These are phyloP conservation scores for Singerocomus inundabilis DNA, from an alignment of 1,284 basidiomycete species.

Conservation along the genomic window DNA sequence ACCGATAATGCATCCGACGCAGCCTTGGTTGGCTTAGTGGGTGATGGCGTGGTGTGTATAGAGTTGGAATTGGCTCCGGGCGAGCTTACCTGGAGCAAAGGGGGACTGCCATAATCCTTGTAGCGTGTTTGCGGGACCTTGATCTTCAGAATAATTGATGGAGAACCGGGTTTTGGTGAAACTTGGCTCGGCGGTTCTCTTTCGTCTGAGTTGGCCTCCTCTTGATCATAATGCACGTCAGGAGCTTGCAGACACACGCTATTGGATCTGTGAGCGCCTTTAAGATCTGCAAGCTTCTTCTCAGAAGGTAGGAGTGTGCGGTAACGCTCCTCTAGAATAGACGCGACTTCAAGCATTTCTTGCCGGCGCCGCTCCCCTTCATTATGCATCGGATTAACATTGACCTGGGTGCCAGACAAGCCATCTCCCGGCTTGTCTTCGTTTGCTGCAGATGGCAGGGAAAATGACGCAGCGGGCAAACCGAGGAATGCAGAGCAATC, in stretches of 20 bases:
- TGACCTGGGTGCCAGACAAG: constrained; percentile 37
- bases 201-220: constrained; percentile 14
- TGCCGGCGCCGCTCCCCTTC: constrained; percentile 70
- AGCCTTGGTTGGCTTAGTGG: constrained; percentile 31
- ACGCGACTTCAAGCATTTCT: constrained; percentile 69
- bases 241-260: constrained; percentile 13
- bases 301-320: constrained; percentile 68
- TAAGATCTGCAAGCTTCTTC: constrained; percentile 36
- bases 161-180: constrained; percentile 21
- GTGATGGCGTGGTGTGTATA: constrained; percentile 14
- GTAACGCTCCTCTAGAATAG: constrained; percentile 66
- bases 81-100: constrained; percentile 16
- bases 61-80: constrained; percentile 17
- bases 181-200: constrained; percentile 10
- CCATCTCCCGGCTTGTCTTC: constrained; percentile 31
- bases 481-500: constrained; percentile 66
- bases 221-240: constrained; percentile 19
- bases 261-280: constrained; percentile 16
- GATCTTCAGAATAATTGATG: constrained; percentile 33
- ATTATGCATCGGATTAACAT: constrained; percentile 41
- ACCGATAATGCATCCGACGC: constrained; percentile 32
- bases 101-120: constrained; percentile 17
- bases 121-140: constrained; percentile 32
- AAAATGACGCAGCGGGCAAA: constrained; percentile 57
- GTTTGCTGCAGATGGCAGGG: constrained; percentile 33